Conservation (phyloP, 306 rosid genomes). For the Inga laurina region DNA sequence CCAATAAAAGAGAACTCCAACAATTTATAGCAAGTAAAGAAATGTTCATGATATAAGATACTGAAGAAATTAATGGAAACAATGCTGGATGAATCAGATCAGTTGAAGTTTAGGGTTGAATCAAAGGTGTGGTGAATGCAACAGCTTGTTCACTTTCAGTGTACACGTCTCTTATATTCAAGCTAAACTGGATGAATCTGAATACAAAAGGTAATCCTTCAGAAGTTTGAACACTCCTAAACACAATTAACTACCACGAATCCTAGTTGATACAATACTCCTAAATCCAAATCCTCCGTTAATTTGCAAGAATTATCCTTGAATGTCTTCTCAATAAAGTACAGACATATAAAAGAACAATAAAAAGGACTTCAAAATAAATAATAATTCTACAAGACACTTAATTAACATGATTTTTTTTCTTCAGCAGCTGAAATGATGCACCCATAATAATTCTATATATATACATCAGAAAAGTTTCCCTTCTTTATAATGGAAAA, state of each 20-base stretch:
- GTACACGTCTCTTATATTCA: not conserved
- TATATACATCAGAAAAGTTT: not conserved
- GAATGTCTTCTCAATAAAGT: not conserved
- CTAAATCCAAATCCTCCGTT: not conserved
- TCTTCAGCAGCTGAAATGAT: not conserved
- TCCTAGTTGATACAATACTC: not conserved
- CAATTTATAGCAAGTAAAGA: constrained; percentile 17
- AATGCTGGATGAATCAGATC: constrained; percentile 7
- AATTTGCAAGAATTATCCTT: not conserved
- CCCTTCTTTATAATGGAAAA: not conserved
- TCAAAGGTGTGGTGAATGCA: not conserved
- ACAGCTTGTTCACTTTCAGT: not conserved
- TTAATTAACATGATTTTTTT: not conserved
- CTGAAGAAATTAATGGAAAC: constrained; percentile 10
- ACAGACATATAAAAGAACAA: not conserved
- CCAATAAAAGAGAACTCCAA: constrained; percentile 18
- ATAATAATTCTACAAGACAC: not conserved
- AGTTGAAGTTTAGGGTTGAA: not conserved
- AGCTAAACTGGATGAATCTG: not conserved
- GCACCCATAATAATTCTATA: not conserved
- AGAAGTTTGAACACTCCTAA: not conserved
- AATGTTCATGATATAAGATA: constrained; percentile 9
- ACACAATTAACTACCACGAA: not conserved
- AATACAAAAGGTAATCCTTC: not conserved
- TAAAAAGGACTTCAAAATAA: too few relatives aligned